Conservation (phyloP, 176 grass and related monocot genomes). For the Otatea glauca region DNA sequence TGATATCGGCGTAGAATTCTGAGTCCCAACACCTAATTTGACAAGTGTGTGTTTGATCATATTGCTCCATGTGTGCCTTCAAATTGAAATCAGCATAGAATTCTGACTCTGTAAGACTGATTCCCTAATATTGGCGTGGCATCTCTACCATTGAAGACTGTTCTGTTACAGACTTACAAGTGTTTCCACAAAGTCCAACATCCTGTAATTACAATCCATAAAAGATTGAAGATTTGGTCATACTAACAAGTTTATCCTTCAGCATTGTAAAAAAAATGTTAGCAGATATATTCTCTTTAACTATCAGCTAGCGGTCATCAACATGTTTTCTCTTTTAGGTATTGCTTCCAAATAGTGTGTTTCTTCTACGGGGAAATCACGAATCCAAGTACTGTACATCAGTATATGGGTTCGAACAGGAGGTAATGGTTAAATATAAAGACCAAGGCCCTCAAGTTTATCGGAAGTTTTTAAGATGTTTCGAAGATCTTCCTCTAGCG, state of each 20-base stretch:
- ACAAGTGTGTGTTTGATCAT: neutral
- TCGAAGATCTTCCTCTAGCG: slow-evolving; percentile 94
- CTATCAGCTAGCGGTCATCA: neutral
- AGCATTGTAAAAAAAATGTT: neutral
- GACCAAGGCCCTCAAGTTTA: slow-evolving; percentile 82
- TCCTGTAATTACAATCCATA: neutral
- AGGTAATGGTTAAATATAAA: slow-evolving; percentile 86
- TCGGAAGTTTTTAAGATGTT: slow-evolving; percentile 90
- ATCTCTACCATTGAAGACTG: neutral
- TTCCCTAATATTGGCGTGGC: neutral
- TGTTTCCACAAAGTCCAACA: neutral
- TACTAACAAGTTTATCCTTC: neutral
- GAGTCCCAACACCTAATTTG: neutral
- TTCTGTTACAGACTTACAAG: neutral
- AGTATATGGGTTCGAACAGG: slow-evolving; percentile 91
- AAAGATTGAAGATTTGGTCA: neutral
- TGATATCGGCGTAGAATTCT: neutral
- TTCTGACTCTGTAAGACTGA: neutral
- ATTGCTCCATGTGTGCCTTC: neutral
- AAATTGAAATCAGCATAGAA: neutral
- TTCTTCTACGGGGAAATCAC: slow-evolving; percentile 90
- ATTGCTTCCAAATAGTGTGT: slow-evolving; percentile 69
- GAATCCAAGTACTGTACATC: slow-evolving; percentile 99
- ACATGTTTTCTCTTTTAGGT: slow-evolving; percentile 49
- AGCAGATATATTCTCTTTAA: neutral